phyloP scores from a whole-genome alignment of 768 basidiomycete species.

The Rhizopogon vesiculosus region DNA sequence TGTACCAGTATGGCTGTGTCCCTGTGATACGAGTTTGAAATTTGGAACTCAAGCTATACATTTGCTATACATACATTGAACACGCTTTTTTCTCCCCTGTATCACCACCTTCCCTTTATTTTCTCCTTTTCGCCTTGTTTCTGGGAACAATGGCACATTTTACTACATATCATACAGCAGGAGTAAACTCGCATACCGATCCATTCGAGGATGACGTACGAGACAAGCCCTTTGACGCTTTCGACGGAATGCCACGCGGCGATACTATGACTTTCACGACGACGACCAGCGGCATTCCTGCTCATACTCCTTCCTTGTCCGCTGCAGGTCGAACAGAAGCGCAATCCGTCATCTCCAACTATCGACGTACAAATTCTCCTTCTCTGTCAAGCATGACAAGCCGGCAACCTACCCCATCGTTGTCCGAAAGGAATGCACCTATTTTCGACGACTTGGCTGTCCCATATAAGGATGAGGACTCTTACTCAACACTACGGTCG shows the following conservation, averaged over 20 bases:
- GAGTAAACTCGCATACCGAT: slow-evolving; percentile 12
- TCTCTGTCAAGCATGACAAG: slow-evolving; percentile 3
- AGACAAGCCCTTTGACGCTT: slow-evolving; percentile 16
- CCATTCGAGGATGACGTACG: slow-evolving; percentile 21
- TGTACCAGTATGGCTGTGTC: background rate
- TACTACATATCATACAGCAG: slow-evolving; percentile 5
- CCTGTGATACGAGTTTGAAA: background rate
- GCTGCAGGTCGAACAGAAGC: slow-evolving; percentile 14
- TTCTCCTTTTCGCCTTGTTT: slow-evolving; percentile 10
- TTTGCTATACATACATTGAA: no score
- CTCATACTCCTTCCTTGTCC: slow-evolving; percentile 5
- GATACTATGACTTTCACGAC: slow-evolving; percentile 17
- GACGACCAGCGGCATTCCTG: slow-evolving; percentile 16
- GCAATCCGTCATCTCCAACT: slow-evolving; percentile 21
- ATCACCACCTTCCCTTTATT: slow-evolving; percentile 1
- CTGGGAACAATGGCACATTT: slow-evolving; percentile 22
- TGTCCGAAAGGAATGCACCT: slow-evolving; percentile 1
- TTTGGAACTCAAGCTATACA: background rate
- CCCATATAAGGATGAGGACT: slow-evolving; percentile 21
- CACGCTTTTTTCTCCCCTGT: background rate
- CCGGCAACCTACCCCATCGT: slow-evolving; percentile 15
- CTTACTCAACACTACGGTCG: slow-evolving; percentile 7
- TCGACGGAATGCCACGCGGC: slow-evolving; percentile 7
- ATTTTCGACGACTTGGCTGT: slow-evolving; percentile 4
- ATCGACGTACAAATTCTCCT: slow-evolving; percentile 16